Evolutionary conservation across 805 yeast species (phyloP).

Genomic region (Yamadazyma tumulicola): DNA sequence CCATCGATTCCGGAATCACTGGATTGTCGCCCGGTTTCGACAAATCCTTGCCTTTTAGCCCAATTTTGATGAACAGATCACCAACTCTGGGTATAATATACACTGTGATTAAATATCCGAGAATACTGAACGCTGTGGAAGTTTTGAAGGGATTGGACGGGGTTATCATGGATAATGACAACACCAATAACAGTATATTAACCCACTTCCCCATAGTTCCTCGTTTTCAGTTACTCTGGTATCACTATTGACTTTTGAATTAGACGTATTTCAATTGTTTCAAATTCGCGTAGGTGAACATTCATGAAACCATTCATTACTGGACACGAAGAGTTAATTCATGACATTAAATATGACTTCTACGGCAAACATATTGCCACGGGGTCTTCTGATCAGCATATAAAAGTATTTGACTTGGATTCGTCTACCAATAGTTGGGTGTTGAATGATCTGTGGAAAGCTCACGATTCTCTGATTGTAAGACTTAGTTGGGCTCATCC

Average conservation of each 20-base stretch:
- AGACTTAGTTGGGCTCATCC: slow-evolving; percentile 92
- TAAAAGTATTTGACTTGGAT: slow-evolving; percentile 81
- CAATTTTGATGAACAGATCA: slow-evolving; percentile 65
- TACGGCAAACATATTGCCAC: slow-evolving; percentile 93
- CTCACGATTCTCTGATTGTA: slow-evolving; percentile 86
- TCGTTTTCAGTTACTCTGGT: no score
- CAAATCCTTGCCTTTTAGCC: slow-evolving; percentile 82
- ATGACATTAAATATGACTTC: slow-evolving; percentile 87
- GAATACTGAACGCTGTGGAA: slow-evolving; percentile 60
- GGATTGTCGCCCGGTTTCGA: slow-evolving; percentile 68
- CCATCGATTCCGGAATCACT: slow-evolving; percentile 82
- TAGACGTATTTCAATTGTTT: no score
- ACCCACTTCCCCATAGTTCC: neutral
- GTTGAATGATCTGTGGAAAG: slow-evolving; percentile 86
- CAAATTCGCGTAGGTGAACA: no score
- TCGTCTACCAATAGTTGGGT: slow-evolving; percentile 71
- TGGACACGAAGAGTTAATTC: slow-evolving; percentile 90
- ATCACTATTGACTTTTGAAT: no score
- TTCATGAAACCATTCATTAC: slow-evolving; percentile 69
- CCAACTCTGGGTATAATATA: slow-evolving; percentile 67
- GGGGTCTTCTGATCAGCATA: slow-evolving; percentile 90
- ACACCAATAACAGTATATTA: slow-evolving; percentile 11
- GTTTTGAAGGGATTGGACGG: slow-evolving; percentile 51
- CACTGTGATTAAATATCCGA: slow-evolving; percentile 62
- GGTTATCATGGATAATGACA: slow-evolving; percentile 21